Conservation (phyloP, 179 eudicot species). For the Camellia oleifera region DNA sequence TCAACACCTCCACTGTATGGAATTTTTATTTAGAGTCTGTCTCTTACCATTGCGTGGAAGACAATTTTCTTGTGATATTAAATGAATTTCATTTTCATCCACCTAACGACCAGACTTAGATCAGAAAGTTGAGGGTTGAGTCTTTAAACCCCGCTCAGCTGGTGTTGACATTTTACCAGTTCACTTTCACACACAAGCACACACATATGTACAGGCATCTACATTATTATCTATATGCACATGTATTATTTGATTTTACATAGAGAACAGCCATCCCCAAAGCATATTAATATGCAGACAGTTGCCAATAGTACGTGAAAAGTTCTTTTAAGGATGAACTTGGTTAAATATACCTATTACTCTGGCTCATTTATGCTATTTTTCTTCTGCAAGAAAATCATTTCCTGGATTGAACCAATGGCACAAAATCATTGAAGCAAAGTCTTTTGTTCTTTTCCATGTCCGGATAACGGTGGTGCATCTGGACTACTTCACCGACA, state of each 20-base stretch:
- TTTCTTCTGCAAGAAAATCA: background rate
- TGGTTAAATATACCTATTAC: background rate
- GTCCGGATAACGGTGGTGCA: background rate
- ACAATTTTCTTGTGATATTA: background rate
- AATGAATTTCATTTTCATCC: background rate
- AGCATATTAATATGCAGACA: background rate
- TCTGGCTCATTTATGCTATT: background rate
- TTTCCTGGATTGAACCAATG: background rate
- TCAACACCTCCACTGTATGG: background rate
- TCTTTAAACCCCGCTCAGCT: background rate
- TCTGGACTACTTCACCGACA: background rate
- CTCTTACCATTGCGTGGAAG: background rate
- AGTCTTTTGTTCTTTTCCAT: slow-evolving; percentile 3
- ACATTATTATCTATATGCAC: background rate
- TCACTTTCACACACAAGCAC: background rate
- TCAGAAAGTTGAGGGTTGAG: background rate
- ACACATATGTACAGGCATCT: background rate
- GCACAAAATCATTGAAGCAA: background rate
- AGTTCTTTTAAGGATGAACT: background rate
- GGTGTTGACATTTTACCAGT: background rate
- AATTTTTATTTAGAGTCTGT: background rate
- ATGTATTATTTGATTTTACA: background rate
- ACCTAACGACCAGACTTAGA: background rate
- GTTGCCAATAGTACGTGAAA: background rate
- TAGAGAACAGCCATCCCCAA: background rate